Conservation (phyloP, 257 asterid species). For the Scutellaria galericulata region DNA sequence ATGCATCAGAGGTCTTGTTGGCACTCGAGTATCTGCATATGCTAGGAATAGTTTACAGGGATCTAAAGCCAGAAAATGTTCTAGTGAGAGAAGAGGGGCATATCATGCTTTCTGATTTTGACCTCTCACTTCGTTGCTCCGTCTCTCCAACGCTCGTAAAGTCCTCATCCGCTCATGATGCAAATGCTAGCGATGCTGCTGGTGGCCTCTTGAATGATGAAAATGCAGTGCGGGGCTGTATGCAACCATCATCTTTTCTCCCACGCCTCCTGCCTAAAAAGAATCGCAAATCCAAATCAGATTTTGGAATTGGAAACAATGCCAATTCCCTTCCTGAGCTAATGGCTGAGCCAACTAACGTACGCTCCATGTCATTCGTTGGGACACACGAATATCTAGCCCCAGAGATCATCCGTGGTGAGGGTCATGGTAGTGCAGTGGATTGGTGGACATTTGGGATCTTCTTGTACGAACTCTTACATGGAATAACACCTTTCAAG, state of each 20-base stretch:
- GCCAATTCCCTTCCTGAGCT: constrained; percentile 56
- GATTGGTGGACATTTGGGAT: constrained; percentile 75
- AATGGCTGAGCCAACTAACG: constrained; percentile 62
- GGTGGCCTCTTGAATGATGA: constrained; percentile 52
- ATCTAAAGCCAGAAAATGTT: constrained; percentile 91
- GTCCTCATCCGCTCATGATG: constrained; percentile 65
- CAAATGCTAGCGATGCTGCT: constrained; percentile 34
- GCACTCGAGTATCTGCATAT: constrained; percentile 92
- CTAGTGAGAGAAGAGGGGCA: constrained; percentile 90
- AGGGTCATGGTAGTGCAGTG: constrained; percentile 68
- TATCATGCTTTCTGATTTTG: constrained; percentile 92
- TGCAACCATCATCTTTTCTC: constrained; percentile 58
- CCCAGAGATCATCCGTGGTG: constrained; percentile 66
- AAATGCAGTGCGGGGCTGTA: constrained; percentile 49
- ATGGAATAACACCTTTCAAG: constrained; percentile 61
- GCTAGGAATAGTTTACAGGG: constrained; percentile 93
- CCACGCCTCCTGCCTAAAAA: constrained; percentile 68
- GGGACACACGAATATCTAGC: constrained; percentile 65
- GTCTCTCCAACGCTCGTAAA: constrained; percentile 88
- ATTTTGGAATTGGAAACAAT: constrained; percentile 51
- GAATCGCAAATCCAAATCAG: constrained; percentile 67
- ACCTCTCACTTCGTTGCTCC: constrained; percentile 90
- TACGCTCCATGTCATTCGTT: constrained; percentile 60
- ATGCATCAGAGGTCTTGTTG: constrained; percentile 76
- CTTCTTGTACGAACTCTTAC: constrained; percentile 59